These are phyloP conservation scores for Ajuga reptans DNA, from an alignment of 305 asterid genomes.

Conservation along the genomic window DNA sequence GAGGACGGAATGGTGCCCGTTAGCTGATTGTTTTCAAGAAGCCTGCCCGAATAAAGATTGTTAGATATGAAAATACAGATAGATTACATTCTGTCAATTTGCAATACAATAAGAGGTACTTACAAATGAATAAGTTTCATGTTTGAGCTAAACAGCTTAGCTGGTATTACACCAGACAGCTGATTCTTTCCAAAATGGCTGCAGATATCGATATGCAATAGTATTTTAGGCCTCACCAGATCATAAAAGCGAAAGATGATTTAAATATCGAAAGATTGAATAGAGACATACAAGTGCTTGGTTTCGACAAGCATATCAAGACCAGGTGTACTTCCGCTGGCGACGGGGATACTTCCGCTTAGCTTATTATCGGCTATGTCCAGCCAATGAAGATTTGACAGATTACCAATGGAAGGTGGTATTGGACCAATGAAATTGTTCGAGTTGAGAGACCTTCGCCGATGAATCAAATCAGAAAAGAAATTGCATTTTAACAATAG, in stretches of 20 bases:
- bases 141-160: constrained; percentile 48
- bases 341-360: constrained; percentile 67
- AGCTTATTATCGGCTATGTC: constrained; percentile 78
- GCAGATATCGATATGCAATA: constrained; percentile 16
- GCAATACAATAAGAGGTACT: constrained; percentile 23
- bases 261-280: not conserved
- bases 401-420: constrained; percentile 55
- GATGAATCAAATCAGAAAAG: not conserved
- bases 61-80: not conserved
- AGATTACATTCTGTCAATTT: too few relatives aligned
- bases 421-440: constrained; percentile 60
- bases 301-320: constrained; percentile 69
- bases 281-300: constrained; percentile 60
- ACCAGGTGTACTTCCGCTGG: constrained; percentile 52
- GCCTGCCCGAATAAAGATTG: constrained; percentile 40
- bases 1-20: constrained; percentile 64
- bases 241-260: not conserved
- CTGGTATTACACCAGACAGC: constrained; percentile 66
- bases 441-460: constrained; percentile 59
- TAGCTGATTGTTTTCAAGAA: constrained; percentile 57
- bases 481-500: not conserved
- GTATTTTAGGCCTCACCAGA: not conserved
- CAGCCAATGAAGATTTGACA: constrained; percentile 54
- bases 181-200: constrained; percentile 79
- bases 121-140: constrained; percentile 67